Conservation (phyloP, 2,329 filamentous ascomycete genomes). For the Colletotrichum karsti region DNA sequence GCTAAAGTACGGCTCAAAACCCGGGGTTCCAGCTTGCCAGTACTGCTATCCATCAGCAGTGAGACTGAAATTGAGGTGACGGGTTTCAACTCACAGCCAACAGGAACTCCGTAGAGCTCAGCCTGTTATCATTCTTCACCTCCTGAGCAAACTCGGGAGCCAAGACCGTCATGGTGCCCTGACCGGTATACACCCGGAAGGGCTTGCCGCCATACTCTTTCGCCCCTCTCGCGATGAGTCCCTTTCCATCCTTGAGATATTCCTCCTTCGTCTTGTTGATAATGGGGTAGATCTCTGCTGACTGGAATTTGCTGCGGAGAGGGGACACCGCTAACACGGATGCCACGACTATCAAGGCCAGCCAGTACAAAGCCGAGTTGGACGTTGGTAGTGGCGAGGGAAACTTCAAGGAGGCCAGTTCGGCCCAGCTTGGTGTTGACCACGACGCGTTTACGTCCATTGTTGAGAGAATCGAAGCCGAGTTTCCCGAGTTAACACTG, state of each 20-base stretch:
- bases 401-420: neutral
- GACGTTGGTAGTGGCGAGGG: neutral
- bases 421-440: neutral
- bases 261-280: slow-evolving; percentile 14
- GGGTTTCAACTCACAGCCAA: neutral
- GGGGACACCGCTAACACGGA: neutral
- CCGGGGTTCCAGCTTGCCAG: slow-evolving; percentile 15
- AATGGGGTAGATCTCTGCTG: neutral
- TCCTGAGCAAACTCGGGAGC: neutral
- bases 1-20: slow-evolving; percentile 12
- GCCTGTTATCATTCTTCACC: slow-evolving; percentile 2
- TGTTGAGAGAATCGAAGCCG: neutral
- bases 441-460: neutral
- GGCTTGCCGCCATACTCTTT: slow-evolving; percentile 9
- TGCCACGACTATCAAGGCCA: neutral
- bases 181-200: slow-evolving; percentile 10
- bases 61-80: too few relatives aligned
- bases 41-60: neutral
- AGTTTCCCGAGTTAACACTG: neutral
- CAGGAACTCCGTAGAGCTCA: slow-evolving; percentile 16
- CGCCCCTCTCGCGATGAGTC: neutral
- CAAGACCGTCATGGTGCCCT: slow-evolving; percentile 3
- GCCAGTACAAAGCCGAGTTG: neutral
- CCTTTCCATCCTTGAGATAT: neutral
- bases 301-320: neutral